A percentile compares a stretch with the other conserved stretches of the same genome.
These are phyloP conservation scores for Lecanicillium sp. DNA, from an alignment of 2,329 filamentous ascomycete genomes.

Conservation along the genomic window DNA sequence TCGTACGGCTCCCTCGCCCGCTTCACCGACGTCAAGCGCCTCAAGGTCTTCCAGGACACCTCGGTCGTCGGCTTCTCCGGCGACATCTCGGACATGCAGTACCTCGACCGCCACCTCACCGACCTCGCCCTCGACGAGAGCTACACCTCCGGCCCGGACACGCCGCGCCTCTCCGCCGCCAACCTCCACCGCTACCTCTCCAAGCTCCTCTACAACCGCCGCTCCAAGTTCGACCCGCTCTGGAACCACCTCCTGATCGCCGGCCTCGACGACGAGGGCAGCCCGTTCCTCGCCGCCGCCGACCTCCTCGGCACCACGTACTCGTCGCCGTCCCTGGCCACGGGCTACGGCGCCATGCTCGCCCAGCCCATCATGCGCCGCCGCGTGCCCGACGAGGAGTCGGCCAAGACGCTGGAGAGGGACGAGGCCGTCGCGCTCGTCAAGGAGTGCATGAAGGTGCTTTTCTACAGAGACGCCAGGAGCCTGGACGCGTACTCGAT, in stretches of 20 bases:
- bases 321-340: conserved; percentile 79
- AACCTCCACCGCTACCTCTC: conserved; percentile 95
- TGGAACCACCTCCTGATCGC: conserved; percentile 96
- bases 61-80: conserved; percentile 90
- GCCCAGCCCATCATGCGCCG: conserved; percentile 87
- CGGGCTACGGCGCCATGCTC: conserved; percentile 87
- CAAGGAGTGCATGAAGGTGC: conserved; percentile 95
- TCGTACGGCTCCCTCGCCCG: conserved; percentile 96
- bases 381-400: conserved; percentile 76
- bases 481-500: conserved; percentile 89
- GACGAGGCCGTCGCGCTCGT: conserved; percentile 76
- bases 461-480: conserved; percentile 94
- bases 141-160: conserved; percentile 48
- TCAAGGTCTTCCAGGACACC: conserved; percentile 78
- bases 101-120: conserved; percentile 84
- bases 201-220: conserved; percentile 93
- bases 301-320: conserved; percentile 93
- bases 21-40: conserved; percentile 94
- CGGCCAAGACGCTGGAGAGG: conserved; percentile 62
- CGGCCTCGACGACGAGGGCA: conserved; percentile 71
- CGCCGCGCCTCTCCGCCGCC: conserved; percentile 66
- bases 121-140: conserved; percentile 84
- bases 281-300: conserved; percentile 85
- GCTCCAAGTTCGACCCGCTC: conserved; percentile 91
- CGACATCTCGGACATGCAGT: conserved; percentile 99